phyloP scores from a whole-genome alignment of 768 basidiomycete species.

The Termitomyces sp. region DNA sequence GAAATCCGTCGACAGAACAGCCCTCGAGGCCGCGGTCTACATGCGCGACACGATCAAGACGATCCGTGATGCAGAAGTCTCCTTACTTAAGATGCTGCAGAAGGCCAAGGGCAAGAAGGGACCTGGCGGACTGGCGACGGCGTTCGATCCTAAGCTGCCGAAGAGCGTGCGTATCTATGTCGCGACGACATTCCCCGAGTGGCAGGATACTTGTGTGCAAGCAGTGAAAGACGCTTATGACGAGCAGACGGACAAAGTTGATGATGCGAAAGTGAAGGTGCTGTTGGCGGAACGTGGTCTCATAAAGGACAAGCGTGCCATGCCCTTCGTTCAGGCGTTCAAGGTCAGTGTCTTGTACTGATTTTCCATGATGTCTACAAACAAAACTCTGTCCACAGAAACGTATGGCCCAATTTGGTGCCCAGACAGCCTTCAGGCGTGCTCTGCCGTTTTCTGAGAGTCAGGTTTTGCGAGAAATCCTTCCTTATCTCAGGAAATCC shows the following conservation, averaged over 20 bases:
- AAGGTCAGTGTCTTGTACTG: constrained; percentile 52
- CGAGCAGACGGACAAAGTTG: constrained; percentile 56
- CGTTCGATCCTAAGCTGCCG: constrained; percentile 81
- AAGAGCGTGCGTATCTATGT: constrained; percentile 89
- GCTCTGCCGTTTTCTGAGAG: constrained; percentile 80
- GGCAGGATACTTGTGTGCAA: constrained; percentile 85
- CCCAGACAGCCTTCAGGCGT: constrained; percentile 75
- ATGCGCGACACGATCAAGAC: constrained; percentile 89
- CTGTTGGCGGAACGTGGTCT: constrained; percentile 65
- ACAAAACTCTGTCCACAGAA: constrained; percentile 40
- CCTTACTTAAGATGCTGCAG: constrained; percentile 71
- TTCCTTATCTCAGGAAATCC: constrained; percentile 79
- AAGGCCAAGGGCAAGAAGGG: constrained; percentile 69
- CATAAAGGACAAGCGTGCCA: constrained; percentile 92
- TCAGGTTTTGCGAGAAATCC: constrained; percentile 61
- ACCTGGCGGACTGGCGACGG: constrained; percentile 30
- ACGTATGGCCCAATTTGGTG: constrained; percentile 75
- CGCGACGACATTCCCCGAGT: constrained; percentile 85
- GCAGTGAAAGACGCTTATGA: constrained; percentile 66
- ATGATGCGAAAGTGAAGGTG: constrained; percentile 76
- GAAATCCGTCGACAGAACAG: constrained; percentile 51
- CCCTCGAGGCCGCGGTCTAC: constrained; percentile 75
- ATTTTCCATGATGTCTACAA: not conserved
- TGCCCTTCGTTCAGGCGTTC: constrained; percentile 93
- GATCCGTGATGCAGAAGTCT: constrained; percentile 83